phyloP scores from a whole-genome alignment of 83 land plant species.

The Picea abies region DNA sequence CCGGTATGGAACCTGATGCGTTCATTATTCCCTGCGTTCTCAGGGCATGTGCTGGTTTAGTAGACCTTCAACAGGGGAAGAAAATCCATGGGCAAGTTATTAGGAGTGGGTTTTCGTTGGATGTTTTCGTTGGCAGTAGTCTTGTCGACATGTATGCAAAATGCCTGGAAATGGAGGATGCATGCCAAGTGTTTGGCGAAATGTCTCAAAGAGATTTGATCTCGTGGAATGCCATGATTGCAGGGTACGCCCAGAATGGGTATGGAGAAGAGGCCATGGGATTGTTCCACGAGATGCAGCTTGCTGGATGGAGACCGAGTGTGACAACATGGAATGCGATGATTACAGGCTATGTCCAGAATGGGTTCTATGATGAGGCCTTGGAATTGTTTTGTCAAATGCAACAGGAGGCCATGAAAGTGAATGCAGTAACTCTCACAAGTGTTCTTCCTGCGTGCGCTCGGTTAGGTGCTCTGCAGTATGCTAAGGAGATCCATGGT shows the following conservation, averaged over 20 bases:
- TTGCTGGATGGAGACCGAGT: background rate
- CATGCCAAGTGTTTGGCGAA: background rate
- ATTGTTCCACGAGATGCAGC: background rate
- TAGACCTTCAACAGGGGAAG: background rate
- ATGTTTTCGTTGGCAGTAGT: background rate
- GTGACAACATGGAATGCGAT: background rate
- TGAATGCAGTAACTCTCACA: slow-evolving; percentile 52
- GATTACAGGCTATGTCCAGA: slow-evolving; percentile 11
- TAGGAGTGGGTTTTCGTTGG: background rate
- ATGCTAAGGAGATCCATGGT: slow-evolving; percentile 57
- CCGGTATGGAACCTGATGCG: background rate
- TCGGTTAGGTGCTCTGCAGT: slow-evolving; percentile 26
- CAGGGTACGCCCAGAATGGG: background rate
- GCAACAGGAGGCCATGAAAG: slow-evolving; percentile 30
- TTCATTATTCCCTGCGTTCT: background rate
- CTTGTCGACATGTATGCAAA: background rate
- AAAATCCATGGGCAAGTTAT: background rate
- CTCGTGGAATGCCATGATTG: slow-evolving; percentile 7
- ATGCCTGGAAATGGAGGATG: background rate
- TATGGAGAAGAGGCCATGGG: background rate
- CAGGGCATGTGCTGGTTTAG: background rate
- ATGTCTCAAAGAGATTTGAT: background rate
- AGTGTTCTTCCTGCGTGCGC: slow-evolving; percentile 59
- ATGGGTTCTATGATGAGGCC: slow-evolving; percentile 40
- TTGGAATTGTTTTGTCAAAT: slow-evolving; percentile 48